Evolutionary conservation across 257 asterid species (phyloP), one percentile per base, ranked within the genome.

Genomic region (Parsonsia alboflavescens): DNA sequence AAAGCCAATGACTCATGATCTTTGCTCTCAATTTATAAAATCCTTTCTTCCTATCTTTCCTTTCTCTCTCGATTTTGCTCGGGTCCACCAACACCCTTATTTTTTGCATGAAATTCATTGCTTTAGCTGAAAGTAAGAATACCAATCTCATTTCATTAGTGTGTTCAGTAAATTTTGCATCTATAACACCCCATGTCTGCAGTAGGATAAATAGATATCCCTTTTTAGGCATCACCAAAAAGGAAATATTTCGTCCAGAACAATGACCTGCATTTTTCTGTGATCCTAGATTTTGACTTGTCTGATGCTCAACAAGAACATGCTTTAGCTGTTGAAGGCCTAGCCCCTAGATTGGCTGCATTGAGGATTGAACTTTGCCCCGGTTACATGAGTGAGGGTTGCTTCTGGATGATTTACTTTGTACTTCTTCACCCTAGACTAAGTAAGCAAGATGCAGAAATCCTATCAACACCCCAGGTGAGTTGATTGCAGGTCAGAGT

Each of bases 401-500:
- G 86, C 80, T 90, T 90, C 82, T 90, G 96, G 96, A 88, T 76
- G 91, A 87, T 90, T 56, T 90, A 90, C 76, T 90, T 90, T 83
- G 89, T 90, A 22, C 92, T 90, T 65, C 83, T 90, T 73, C 89
- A 85, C 81, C 90, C 96, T 61, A 87, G 87, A 76, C 85, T 90
- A 52, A 81, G 69, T 65, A 83, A 85, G 72, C 70, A 83, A 61
- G 94, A 82, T 69, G 91, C 90, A 36, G 82, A 57, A 45, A 78
- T 79, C 79, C 85, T 90, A 41, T 84, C 92, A 45, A 90, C 96
- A 28, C 89, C 89, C 33, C 89, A 88, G 96, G 96, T 88, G 24
- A 74, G 72, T 50, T 10, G 52, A 49, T 69, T 71, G 41, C 21
- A 67, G 7, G 22, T 45, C 71, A 36, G 26, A 24, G 59, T 49